Conservation (phyloP, 345 rosid genomes). For the Lumnitzera littorea region DNA sequence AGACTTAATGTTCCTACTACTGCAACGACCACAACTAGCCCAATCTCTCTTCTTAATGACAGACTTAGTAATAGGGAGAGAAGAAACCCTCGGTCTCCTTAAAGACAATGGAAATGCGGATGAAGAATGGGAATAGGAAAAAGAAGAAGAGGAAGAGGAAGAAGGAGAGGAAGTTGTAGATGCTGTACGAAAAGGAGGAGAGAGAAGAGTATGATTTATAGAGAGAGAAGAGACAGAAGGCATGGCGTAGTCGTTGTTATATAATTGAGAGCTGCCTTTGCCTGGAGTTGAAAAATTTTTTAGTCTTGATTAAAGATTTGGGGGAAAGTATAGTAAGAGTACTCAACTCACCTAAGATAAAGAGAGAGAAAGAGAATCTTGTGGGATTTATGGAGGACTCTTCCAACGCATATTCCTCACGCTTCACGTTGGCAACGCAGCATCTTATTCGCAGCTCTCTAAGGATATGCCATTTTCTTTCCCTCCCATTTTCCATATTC, state of each 20-base stretch:
- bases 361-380: background rate
- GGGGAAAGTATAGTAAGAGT: background rate
- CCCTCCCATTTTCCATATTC: too few species aligned
- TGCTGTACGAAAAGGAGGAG: slow-evolving; percentile 11
- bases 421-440: background rate
- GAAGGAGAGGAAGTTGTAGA: slow-evolving; percentile 8
- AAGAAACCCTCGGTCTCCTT: background rate
- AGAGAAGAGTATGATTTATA: slow-evolving; percentile 38
- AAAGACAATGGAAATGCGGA: slow-evolving; percentile 4
- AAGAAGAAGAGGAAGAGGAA: slow-evolving; percentile 14
- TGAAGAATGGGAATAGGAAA: slow-evolving; percentile 15
- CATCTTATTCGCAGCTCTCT: background rate
- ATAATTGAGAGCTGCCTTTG: background rate
- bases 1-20: slow-evolving; percentile 29
- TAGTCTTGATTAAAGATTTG: background rate
- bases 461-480: background rate
- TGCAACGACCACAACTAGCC: background rate
- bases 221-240: slow-evolving; percentile 36
- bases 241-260: slow-evolving; percentile 12
- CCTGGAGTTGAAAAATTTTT: background rate
- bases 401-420: background rate
- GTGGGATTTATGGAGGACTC: background rate
- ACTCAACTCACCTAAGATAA: too few species aligned
- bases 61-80: background rate
- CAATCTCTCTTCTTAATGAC: background rate